Base-by-base conservation (phyloP, 2,329 filamentous ascomycete genomes). In the Cladosporium sp. region DNA sequence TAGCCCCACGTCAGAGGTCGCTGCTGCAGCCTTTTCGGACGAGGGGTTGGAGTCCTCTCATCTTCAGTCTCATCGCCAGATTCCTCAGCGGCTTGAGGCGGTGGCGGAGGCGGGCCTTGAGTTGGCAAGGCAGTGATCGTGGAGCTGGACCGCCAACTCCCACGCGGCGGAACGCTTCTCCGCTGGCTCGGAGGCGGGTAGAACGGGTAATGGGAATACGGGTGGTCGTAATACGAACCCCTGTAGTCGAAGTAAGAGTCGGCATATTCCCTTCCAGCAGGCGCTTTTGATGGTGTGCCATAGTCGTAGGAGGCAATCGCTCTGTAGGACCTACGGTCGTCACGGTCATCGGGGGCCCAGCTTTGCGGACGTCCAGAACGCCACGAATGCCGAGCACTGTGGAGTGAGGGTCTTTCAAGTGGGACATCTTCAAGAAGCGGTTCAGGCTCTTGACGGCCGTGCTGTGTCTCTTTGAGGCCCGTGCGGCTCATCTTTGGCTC, bases 11-110 rank as follows among this genome's bases (percentile, higher is more conserved):
- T 35, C 43, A 45, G 19, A 4, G 41, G 49, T 32, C 42, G 49
- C 16, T 45, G 41, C 2, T 45, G 35, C 38, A 37, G 22, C 7
- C 43, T 57, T 32, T 46, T 51, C 45, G 54, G 48, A 16, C 43
- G 53, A 42, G 54, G 52, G 46, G 42, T 32, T 13, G 56, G 49
- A 28, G 22, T 28, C 9, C 55, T 54, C 35, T 56, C 55, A 34
- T 63, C 59, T 28, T 62, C 61, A 41, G 57, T 59, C 10, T 63
- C 61, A 11, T 58, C 59, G 13, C 58, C 60, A 3, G 57, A 61
- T 2, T 54, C 53, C 10, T 60, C 61, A 40, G 34, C n/a, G 3
- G 10, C 32, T 14, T 43, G 28, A 9, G 22, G 33, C 19, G 33
- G 49, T 40, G 28, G 13, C 10, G 32, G 22, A 28, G 4, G 22